phyloP scores from a whole-genome alignment of 2,329 filamentous ascomycete species.

The Magnaporthiopsis rhizophila region DNA sequence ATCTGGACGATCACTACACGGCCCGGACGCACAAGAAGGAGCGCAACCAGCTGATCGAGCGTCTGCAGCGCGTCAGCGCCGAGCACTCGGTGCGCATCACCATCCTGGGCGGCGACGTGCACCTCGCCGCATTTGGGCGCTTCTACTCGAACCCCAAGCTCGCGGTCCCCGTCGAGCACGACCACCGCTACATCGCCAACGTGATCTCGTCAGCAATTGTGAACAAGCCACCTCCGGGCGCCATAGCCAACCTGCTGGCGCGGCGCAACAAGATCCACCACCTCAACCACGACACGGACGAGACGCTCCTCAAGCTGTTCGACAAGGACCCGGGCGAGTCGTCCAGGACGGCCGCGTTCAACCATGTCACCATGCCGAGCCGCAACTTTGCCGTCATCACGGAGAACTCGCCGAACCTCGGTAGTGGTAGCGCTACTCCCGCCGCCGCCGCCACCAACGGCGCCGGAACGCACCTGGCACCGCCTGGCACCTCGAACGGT shows the following conservation, averaged over 20 bases:
- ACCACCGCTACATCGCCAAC: slow-evolving; percentile 93
- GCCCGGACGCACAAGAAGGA: slow-evolving; percentile 86
- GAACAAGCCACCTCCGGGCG: slow-evolving; percentile 85
- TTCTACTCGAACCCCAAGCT: slow-evolving; percentile 89
- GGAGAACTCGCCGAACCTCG: slow-evolving; percentile 66
- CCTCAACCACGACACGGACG: slow-evolving; percentile 66
- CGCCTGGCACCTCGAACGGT: slow-evolving; percentile 14
- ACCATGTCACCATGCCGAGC: slow-evolving; percentile 83
- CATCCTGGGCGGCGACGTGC: slow-evolving; percentile 89
- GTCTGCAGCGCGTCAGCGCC: slow-evolving; percentile 74
- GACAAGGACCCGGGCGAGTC: slow-evolving; percentile 73
- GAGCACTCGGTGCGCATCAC: slow-evolving; percentile 86
- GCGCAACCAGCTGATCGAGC: slow-evolving; percentile 67
- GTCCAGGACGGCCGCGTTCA: slow-evolving; percentile 66
- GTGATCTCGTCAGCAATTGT: slow-evolving; percentile 91
- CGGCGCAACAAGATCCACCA: slow-evolving; percentile 78
- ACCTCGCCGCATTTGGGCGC: slow-evolving; percentile 82
- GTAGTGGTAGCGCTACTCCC: not conserved
- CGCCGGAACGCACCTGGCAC: slow-evolving; percentile 33
- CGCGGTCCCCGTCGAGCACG: slow-evolving; percentile 66
- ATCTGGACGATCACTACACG: slow-evolving; percentile 94
- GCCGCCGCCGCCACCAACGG: slow-evolving; percentile 34
- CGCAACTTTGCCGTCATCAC: slow-evolving; percentile 89
- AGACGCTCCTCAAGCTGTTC: slow-evolving; percentile 91
- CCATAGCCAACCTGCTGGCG: slow-evolving; percentile 82